Base-by-base conservation (phyloP, 768 basidiomycete genomes). In the Suillus luteus region DNA sequence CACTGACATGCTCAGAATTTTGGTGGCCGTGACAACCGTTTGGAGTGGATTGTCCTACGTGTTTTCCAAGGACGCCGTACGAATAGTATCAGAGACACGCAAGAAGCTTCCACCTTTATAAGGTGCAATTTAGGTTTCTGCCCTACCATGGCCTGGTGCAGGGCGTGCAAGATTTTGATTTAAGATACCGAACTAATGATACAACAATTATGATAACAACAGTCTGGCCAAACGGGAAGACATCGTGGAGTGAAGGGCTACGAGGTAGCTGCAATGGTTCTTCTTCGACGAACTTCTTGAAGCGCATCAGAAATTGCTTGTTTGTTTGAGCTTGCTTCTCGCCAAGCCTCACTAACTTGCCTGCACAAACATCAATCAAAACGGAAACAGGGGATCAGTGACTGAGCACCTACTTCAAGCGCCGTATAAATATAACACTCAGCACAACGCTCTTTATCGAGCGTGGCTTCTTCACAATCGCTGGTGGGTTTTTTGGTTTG, bases 21-120 rank as follows among this genome's bases (percentile, higher is more conserved):
- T 89, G 0, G 96, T 99, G 1, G 96, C 91, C 0, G 84, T 85
- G 5, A 97, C 96, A 8, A 99, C 96, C 1, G 79, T 98, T 33
- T 93, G 91, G 89, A 96, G 94, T 68, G 96, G 96, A 12, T 70
- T 91, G 55, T 92, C 91, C 22, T 94, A 94, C 70, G 68, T 94
- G 7, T 88, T 91, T 70, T 86, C 88, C 8, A 91, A 88, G 71
- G 82, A 89, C 65, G 90, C 89, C 0, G 88, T 93, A 49, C 86
- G 85, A 43, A 75, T 93, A 52, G 65, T 90, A 27, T 79, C 82
- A 38, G 70, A 77, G 66, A 72, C 72, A 35, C 74, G 71, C 27
- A 72, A 77, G 14, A 78, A 72, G 64, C 67, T 70, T 5, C 76
- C 72, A 4, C 70, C 69, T 22, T 68, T 68, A 43, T 46, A 69